Percentiles rank a stretch among this genome's conserved stretches.
phyloP scores from a whole-genome alignment of 768 basidiomycete genomes.

The Termitomyces sp. region DNA sequence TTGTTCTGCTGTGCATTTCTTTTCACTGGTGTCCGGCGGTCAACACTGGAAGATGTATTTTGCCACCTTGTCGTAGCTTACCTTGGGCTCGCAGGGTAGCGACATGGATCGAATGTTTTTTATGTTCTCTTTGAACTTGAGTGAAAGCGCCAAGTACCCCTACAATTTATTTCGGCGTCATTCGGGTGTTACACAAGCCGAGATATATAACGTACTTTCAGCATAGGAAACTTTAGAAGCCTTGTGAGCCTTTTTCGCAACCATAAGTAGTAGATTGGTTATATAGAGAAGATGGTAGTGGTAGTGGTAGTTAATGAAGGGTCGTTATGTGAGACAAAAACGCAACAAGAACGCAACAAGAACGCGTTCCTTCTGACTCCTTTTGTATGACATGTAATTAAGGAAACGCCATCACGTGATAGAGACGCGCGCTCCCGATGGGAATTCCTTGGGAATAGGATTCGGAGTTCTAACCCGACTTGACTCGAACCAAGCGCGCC shows the following conservation, averaged over 20 bases:
- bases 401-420: conserved; percentile 6
- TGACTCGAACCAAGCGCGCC: background rate
- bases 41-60: background rate
- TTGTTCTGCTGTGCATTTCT: conserved; percentile 39
- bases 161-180: conserved; percentile 15
- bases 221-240: conserved; percentile 32
- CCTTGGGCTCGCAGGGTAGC: conserved; percentile 45
- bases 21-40: conserved; percentile 28
- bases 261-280: conserved; percentile 19
- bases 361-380: conserved; percentile 5
- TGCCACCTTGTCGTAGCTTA: conserved; percentile 10
- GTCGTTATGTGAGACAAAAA: background rate
- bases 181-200: background rate
- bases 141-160: conserved; percentile 46
- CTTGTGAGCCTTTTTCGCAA: conserved; percentile 24
- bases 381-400: no score
- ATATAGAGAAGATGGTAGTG: background rate
- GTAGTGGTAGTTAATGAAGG: background rate
- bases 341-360: no score
- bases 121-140: conserved; percentile 40
- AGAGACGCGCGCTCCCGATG: background rate
- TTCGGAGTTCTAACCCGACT: no score
- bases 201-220: conserved; percentile 31
- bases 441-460: no score
- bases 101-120: conserved; percentile 39